Base-by-base conservation (phyloP, 73 alveolate genomes). In the Paramecium sonneborni region DNA sequence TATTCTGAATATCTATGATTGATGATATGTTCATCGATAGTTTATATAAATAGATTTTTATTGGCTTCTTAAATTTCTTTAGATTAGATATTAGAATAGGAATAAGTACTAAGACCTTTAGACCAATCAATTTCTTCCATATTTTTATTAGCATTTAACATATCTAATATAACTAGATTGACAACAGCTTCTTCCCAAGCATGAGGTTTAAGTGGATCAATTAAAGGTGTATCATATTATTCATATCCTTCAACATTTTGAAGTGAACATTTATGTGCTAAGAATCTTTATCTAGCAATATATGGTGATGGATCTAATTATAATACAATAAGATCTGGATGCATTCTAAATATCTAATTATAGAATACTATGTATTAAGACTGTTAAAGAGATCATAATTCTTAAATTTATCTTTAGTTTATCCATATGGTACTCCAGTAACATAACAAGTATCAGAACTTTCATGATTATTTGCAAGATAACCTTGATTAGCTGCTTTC, bases 101-200 rank as follows among this genome's bases (percentile, higher is more conserved):
- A 92, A 68, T 92, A 97, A 23, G 98, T 93, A 0, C 96, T 76
- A 23, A 96, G 79, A 12, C 97, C 97, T 62, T 95, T 94, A 3
- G 97, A 92, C 79, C 91, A 93, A 74, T 97, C 97, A 35, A 97
- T 55, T 48, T 97, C 95, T 86, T 92, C 92, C 88, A 95, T 96
- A 8, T 89, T 92, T 76, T 95, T 85, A 86, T 97, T 97, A 11
- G 96, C 97, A 44, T 95, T 93, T 28, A 97, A 87, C 93, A 93
- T 92, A 76, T 97, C 99, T 12, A 97, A 87, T 12, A 96, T 96
- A 23, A 95, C 95, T 24, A 96, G 82, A 86, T 97, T 97, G 28
- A 97, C 98, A 0, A 96, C 96, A 21, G 97, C 93, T 85, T 97
- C 99, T 43, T 97, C 98, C 99, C 99, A 97, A 35, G 96, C 88